These are phyloP conservation scores for Mytilinidion resinicola DNA, from an alignment of 495 filamentous ascomycete species.

Conservation along the genomic window DNA sequence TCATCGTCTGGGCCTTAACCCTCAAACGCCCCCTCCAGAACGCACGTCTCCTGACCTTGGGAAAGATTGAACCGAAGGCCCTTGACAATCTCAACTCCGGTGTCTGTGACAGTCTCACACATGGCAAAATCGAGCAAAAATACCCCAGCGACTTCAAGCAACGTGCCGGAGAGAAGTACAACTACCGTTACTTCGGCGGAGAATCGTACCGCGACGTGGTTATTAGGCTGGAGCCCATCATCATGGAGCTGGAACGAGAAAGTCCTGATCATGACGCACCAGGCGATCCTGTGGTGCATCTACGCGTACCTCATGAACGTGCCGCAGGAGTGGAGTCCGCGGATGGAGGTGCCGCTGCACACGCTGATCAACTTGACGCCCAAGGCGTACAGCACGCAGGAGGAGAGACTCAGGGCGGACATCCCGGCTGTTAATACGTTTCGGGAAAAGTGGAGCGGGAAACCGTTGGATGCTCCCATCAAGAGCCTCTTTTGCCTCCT, in stretches of 20 bases:
- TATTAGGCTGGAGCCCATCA: slow-evolving; percentile 94
- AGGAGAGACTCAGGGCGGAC: slow-evolving; percentile 77
- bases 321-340: slow-evolving; percentile 84
- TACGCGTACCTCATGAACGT: slow-evolving; percentile 99
- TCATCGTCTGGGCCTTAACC: slow-evolving; percentile 97
- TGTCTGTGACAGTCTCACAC: slow-evolving; percentile 92
- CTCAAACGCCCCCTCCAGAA: slow-evolving; percentile 88
- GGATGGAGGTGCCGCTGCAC: slow-evolving; percentile 94
- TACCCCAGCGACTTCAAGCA: slow-evolving; percentile 94
- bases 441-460: slow-evolving; percentile 83
- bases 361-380: slow-evolving; percentile 95
- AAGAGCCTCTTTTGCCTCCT: too few species aligned
- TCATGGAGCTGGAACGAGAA: slow-evolving; percentile 99
- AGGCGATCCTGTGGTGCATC: slow-evolving; percentile 92
- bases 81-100: slow-evolving; percentile 95
- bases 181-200: slow-evolving; percentile 95
- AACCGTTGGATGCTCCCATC: too few species aligned
- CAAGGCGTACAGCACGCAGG: slow-evolving; percentile 84
- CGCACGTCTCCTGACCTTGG: slow-evolving; percentile 75
- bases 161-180: slow-evolving; percentile 97
- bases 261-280: slow-evolving; percentile 95
- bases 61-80: slow-evolving; percentile 96
- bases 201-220: slow-evolving; percentile 98
- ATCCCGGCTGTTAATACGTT: slow-evolving; percentile 94
- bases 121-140: slow-evolving; percentile 79